Base-by-base conservation (phyloP, 2,329 filamentous ascomycete genomes). In the Biscogniauxia mediterranea region DNA sequence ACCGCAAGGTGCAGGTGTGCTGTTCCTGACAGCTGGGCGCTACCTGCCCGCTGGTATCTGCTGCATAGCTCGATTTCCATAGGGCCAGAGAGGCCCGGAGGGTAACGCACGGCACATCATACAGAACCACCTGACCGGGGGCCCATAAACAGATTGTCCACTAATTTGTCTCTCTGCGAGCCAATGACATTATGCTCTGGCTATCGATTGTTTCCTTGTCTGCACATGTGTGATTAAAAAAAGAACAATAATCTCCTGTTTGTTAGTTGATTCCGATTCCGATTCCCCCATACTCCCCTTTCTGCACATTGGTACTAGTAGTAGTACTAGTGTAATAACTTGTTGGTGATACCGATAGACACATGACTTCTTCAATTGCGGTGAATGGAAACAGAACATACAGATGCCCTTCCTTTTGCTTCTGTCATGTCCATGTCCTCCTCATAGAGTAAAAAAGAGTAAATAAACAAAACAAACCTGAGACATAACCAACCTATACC, bases 151-250 rank as follows among this genome's bases (percentile, higher is more conserved):
- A 19, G 54, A 21, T 55, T 52, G 28, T 57, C 61, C 61, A 63
- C 62, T 66, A 68, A 69, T 68, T 63, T 66, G 57, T 58, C 63
- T 58, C 58, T 53, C 20, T 55, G 23, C 21, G 56, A 59, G 51
- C 62, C 60, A 65, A 64, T 65, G 56, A 52, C 23, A 56, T 59
- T 2, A 21, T 1, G n/a, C 51, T 56, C 20, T 50, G 55, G 55
- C 23, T 11, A 32, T 50, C 60, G 52, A 42, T 60, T 60, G 55
- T 62, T 42, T 61, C 55, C 38, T 49, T 25, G 11, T 25, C 62
- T 23, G n/a, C 25, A 20, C 6, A 54, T 13, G 23, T n/a, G 13
- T 15, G 6, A 46, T n/a, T 15, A 17, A 46, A 46, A 46, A 46
- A 17, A 46, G 28, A 32, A 32, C 28, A 32, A 32, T 32, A 46